phyloP scores from a whole-genome alignment of 768 basidiomycete species.

The Collybiopsis luxurians region DNA sequence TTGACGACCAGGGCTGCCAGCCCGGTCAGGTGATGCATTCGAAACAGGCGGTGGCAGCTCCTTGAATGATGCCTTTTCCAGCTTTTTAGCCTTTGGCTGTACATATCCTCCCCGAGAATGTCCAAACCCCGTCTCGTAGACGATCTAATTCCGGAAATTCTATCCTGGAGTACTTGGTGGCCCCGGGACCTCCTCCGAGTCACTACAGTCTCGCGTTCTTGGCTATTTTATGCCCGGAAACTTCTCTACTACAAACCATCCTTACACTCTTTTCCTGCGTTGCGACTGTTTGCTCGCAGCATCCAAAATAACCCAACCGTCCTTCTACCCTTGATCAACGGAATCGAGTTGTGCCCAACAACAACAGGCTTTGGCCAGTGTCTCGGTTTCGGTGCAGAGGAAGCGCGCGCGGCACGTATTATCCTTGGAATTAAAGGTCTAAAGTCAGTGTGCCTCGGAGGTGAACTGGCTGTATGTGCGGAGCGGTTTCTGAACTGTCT shows the following conservation, averaged over 20 bases:
- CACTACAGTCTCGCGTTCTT: constrained; percentile 47
- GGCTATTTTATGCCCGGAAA: constrained; percentile 42
- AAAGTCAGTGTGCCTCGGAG: constrained; percentile 42
- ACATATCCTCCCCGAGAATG: background rate
- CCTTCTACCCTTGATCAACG: constrained; percentile 33
- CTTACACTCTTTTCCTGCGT: constrained; percentile 39
- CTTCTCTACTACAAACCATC: constrained; percentile 43
- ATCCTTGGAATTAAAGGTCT: constrained; percentile 43
- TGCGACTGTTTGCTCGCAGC: constrained; percentile 38
- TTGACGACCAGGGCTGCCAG: no score
- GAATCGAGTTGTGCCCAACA: constrained; percentile 39
- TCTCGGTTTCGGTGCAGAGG: constrained; percentile 21
- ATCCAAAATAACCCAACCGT: constrained; percentile 31
- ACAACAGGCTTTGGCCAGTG: constrained; percentile 9
- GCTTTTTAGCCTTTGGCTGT: no score
- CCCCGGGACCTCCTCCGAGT: constrained; percentile 45
- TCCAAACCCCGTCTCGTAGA: constrained; percentile 28
- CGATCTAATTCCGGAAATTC: constrained; percentile 52
- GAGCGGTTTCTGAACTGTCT: constrained; percentile 45
- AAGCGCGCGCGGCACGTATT: constrained; percentile 35
- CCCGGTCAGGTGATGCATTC: no score
- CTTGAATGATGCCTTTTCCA: no score
- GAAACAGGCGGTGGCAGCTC: no score
- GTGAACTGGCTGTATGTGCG: constrained; percentile 43
- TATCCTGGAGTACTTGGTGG: constrained; percentile 53